Evolutionary conservation across 805 yeast species (phyloP), one percentile per base, ranked within the genome.

Genomic region (Wickerhamomyces alni): DNA sequence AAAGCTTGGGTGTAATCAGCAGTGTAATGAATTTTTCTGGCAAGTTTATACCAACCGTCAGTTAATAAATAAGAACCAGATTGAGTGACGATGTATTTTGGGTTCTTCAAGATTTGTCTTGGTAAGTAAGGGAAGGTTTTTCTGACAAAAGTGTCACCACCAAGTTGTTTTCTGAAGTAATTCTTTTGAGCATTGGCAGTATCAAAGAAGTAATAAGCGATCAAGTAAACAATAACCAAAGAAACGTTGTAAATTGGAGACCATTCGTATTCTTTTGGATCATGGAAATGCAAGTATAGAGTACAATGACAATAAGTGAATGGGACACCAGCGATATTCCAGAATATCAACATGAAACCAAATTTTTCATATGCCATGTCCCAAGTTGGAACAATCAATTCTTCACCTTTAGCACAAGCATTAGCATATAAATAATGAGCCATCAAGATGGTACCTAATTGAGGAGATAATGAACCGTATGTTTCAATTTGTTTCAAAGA

Each of bases 271-370:
- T 86, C 95, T 16, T 66, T 51, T 34, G 98, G 98, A 42, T 86
- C 74, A 63, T 87, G 96, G 67, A 80, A 79, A 50, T 80, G 80
- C 54, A 93, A 66, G 69, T 67, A 93, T 54, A 93, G 70, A 10
- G 96, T 86, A 62, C 94, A 82, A 59, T 88, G 96, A 65, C 97
- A 87, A 69, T 93, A 93, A 32, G 98, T 91, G 78, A 81, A 93
- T 36, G 99, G 99, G 31, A 93, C 99, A 55, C 99, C 99, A 25
- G 97, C 96, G 61, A 93, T 87, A 69, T 93, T 93, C 99, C 99
- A 93, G 73, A 93, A 93, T 53, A 89, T 79, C 50, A 93, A 76
- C 98, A 93, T 89, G 72, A 93, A 93, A n/a, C 99, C 99, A 55
- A 93, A 93, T 67, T 93, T 93, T 64, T 93, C 99, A 64, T 93